Evolutionary conservation across 768 basidiomycete genomes (phyloP), one percentile per base, ranked within the genome.

Genomic region (Mycena latifolia): DNA sequence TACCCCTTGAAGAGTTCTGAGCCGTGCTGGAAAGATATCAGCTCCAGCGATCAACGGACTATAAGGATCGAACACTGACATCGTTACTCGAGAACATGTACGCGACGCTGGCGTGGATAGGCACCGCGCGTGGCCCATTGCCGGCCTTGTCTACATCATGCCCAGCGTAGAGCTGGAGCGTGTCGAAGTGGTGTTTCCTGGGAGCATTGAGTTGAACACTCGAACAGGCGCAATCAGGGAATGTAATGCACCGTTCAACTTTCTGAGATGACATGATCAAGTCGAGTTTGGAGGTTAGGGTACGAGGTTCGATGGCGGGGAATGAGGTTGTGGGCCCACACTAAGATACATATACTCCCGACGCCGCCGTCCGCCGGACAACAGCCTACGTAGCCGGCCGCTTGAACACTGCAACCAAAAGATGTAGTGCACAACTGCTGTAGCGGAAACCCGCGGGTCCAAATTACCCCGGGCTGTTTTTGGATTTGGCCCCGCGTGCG

Each of bases 181-280:
- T 67, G n/a, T 67, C 65, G 43, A 67, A 67, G 35, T 57, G 62
- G 43, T 54, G 47, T 51, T 33, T n/a, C 8, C 63, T 64, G 22
- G 24, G 17, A 17, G 2, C n/a, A 0, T 28, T 14, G 25, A 22
- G 22, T 14, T 17, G 22, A 7, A 39, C 17, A 24, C 7, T 9
- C n/a, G 12, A 54, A 7, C n/a, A n/a, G n/a, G n/a, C n/a, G n/a
- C n/a, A n/a, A n/a, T n/a, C n/a, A 22, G 22, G 6, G 5, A 25
- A 8, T 25, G 35, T 10, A 33, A 25, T n/a, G 20, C 31, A 51
- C 27, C 9, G 3, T 31, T 35, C 5, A 29, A 43, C 45, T 50
- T 31, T 53, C 20, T 59, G 39, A 8, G 59, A 24, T 43, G 65
- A 12, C 65, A 66, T 66, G n/a, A n/a, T n/a, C n/a, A n/a, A n/a